A percentile compares a stretch with the other conserved stretches of the same genome.
These are phyloP conservation scores for Geoglossum glabrum DNA, from an alignment of 495 filamentous ascomycete species.

Conservation along the genomic window DNA sequence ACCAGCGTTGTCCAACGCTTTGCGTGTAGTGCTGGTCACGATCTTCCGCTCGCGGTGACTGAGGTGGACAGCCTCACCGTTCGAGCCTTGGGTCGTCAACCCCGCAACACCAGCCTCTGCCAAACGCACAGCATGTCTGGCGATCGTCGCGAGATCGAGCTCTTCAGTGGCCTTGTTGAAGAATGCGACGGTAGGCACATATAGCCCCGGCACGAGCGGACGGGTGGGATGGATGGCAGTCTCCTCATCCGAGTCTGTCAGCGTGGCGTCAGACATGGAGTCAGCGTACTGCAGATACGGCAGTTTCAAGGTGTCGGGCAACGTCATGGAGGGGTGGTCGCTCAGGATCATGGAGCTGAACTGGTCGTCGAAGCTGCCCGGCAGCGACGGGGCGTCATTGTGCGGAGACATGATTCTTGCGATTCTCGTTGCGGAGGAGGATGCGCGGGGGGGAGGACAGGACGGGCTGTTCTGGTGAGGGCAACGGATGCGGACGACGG, in stretches of 20 bases:
- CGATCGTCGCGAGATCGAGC: constrained; percentile 17
- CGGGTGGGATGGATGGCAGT: not conserved
- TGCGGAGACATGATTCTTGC: not conserved
- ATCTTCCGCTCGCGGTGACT: constrained; percentile 24
- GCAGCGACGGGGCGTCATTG: not conserved
- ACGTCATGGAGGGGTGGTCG: not conserved
- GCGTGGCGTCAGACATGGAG: not conserved
- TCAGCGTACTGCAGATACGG: not conserved
- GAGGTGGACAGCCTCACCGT: constrained; percentile 46
- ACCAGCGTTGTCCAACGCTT: constrained; percentile 49
- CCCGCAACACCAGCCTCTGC: constrained; percentile 19
- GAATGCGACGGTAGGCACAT: constrained; percentile 53
- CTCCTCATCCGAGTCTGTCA: constrained; percentile 3
- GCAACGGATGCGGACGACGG: not conserved
- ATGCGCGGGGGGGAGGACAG: not conserved
- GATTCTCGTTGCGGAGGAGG: not conserved
- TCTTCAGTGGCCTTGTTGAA: constrained; percentile 21
- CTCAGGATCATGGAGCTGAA: not conserved
- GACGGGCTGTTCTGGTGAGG: not conserved
- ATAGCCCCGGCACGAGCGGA: constrained; percentile 26
- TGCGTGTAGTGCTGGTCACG: constrained; percentile 55
- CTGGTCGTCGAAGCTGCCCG: not conserved
- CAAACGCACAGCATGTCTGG: constrained; percentile 19
- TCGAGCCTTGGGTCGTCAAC: constrained; percentile 21
- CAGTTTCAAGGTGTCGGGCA: not conserved